Conservation (phyloP, 2,329 filamentous ascomycete genomes). For the Cladosporium velox region DNA sequence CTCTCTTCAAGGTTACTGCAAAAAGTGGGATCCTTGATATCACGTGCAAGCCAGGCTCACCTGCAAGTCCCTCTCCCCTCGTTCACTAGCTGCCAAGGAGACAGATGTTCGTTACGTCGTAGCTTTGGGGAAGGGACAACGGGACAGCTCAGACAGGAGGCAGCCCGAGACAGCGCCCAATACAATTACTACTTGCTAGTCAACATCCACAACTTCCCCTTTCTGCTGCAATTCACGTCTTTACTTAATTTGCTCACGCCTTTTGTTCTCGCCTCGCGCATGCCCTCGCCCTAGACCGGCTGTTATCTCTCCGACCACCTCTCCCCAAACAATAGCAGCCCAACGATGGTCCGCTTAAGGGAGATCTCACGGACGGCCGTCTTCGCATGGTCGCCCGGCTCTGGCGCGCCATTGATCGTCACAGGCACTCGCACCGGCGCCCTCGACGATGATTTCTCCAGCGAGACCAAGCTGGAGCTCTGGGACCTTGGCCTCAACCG, state of each 20-base stretch:
- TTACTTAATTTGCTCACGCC: constrained; percentile 12
- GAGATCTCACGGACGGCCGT: constrained; percentile 96
- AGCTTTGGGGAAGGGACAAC: constrained; percentile 20
- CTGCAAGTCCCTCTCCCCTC: neutral
- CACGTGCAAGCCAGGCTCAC: neutral
- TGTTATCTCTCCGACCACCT: constrained; percentile 16
- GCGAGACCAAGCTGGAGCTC: constrained; percentile 92
- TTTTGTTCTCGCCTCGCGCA: constrained; percentile 1
- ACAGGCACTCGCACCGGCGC: constrained; percentile 94
- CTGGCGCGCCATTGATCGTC: constrained; percentile 77
- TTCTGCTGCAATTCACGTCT: constrained; percentile 8
- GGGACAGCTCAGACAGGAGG: constrained; percentile 18
- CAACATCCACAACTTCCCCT: neutral
- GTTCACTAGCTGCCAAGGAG: neutral
- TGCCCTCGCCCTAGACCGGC: constrained; percentile 19
- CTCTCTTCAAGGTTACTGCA: neutral
- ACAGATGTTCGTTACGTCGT: neutral
- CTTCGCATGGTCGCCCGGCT: constrained; percentile 91
- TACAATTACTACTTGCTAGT: neutral
- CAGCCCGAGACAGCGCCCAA: constrained; percentile 2
- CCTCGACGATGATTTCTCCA: constrained; percentile 95
- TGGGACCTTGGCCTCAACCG: constrained; percentile 90
- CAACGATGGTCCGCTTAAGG: constrained; percentile 85
- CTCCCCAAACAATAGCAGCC: constrained; percentile 28
- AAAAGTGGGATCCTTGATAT: constrained; percentile 5